These are phyloP conservation scores for Pyropia yezoensis DNA, from an alignment of 23 red algal species.

Conservation along the genomic window DNA sequence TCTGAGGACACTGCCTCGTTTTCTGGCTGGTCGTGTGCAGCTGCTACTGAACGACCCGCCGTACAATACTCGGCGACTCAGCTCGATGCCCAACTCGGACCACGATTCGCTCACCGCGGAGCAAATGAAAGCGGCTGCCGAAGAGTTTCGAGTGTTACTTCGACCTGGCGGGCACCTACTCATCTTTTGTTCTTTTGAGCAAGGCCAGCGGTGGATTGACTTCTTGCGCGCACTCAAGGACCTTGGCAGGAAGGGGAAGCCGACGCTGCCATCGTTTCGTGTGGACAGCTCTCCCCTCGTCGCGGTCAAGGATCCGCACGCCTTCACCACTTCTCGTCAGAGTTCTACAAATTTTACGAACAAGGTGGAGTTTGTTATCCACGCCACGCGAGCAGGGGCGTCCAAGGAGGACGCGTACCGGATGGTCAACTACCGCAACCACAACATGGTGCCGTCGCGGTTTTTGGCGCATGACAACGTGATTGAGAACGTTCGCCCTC, in stretches of 20 bases:
- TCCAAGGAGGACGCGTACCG: background rate
- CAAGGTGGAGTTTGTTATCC: background rate
- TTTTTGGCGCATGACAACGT: slow-evolving; percentile 20
- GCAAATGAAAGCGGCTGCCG: slow-evolving; percentile 2
- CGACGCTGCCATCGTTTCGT: background rate
- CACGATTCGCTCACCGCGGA: slow-evolving; percentile 4
- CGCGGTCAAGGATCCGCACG: too few relatives aligned
- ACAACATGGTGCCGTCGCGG: slow-evolving; percentile 12
- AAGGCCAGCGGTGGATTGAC: slow-evolving; percentile 1
- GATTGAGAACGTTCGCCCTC: slow-evolving; percentile 8
- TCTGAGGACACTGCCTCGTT: too few relatives aligned
- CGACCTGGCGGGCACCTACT: slow-evolving; percentile 7
- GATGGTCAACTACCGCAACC: slow-evolving; percentile 5
- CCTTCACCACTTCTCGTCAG: slow-evolving; percentile 8
- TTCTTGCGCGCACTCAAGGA: background rate
- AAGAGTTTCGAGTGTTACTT: background rate
- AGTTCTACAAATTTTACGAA: background rate
- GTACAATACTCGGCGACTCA: slow-evolving; percentile 8
- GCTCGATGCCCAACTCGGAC: background rate
- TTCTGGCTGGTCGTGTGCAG: background rate
- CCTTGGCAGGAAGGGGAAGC: background rate
- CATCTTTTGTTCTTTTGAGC: slow-evolving; percentile 7
- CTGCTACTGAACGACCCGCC: slow-evolving; percentile 23
- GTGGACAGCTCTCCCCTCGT: slow-evolving; percentile 13
- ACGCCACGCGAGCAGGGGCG: background rate